phyloP scores from a whole-genome alignment of 371 early-diverging fungal species.

The Mucor irregularis region DNA sequence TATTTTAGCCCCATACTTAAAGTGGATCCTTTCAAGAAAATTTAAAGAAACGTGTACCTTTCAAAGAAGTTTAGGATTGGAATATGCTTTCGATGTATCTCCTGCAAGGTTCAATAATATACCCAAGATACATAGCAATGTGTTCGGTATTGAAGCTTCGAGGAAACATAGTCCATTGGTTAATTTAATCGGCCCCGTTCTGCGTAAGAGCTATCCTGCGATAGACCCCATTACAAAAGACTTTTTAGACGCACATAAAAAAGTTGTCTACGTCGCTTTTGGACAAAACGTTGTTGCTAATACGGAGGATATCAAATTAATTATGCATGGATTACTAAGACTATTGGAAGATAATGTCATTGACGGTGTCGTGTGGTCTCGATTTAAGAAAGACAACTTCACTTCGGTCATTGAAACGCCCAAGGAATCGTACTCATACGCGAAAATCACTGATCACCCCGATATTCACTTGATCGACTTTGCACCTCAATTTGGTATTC shows the following conservation, averaged over 20 bases:
- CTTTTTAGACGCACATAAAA: conserved; percentile 21
- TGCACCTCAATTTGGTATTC: conserved; percentile 43
- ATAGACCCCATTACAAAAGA: not conserved
- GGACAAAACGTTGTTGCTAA: conserved; percentile 22
- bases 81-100: not conserved
- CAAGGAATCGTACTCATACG: not conserved
- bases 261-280: conserved; percentile 38
- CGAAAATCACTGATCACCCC: not conserved
- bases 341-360: conserved; percentile 10
- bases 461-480: conserved; percentile 13
- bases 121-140: conserved; percentile 20
- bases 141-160: conserved; percentile 31
- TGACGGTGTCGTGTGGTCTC: conserved; percentile 40
- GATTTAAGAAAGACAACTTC: not conserved
- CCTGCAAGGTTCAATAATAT: not conserved
- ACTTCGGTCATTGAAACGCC: not conserved
- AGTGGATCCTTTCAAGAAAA: not conserved
- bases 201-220: conserved; percentile 16
- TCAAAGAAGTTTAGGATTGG: not conserved
- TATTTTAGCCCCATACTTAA: not conserved
- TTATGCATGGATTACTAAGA: conserved; percentile 20
- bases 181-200: conserved; percentile 30
- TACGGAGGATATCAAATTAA: conserved; percentile 3
- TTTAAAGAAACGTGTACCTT: not conserved
- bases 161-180: conserved; percentile 29